These are phyloP conservation scores for Saccharomyces paradoxus DNA, from an alignment of 805 yeast species.

Conservation along the genomic window DNA sequence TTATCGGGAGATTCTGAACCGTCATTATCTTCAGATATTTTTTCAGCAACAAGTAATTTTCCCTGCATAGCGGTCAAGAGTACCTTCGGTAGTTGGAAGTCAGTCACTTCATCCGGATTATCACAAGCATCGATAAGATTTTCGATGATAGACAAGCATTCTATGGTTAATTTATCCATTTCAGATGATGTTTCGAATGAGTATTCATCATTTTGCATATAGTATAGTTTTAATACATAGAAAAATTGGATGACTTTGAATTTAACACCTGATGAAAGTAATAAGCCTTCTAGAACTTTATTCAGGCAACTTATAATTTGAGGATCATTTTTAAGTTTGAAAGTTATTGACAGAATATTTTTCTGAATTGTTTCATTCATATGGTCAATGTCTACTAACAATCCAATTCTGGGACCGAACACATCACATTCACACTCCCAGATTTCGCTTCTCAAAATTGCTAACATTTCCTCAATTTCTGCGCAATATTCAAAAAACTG, in stretches of 20 bases:
- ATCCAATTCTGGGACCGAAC: constrained; percentile 1
- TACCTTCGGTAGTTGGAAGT: constrained; percentile 3
- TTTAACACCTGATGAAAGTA: constrained; percentile 39
- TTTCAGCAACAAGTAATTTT: neutral
- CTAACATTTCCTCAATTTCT: constrained; percentile 10
- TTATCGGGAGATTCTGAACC: constrained; percentile 2
- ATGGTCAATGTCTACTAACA: constrained; percentile 8
- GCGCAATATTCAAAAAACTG: constrained; percentile 15
- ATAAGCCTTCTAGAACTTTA: constrained; percentile 35
- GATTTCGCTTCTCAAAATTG: constrained; percentile 12
- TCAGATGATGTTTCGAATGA: neutral
- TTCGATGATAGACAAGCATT: constrained; percentile 7
- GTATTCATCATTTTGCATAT: neutral
- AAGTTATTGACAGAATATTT: constrained; percentile 31
- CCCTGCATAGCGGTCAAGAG: constrained; percentile 6
- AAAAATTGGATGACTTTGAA: constrained; percentile 38
- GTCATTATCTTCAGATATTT: neutral
- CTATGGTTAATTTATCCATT: constrained; percentile 1
- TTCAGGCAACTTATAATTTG: constrained; percentile 29
- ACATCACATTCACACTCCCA: constrained; percentile 10
- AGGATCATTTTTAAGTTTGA: constrained; percentile 34
- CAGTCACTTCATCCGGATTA: neutral
- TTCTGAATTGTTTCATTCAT: constrained; percentile 34
- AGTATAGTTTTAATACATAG: constrained; percentile 13
- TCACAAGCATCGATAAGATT: constrained; percentile 8